Evolutionary conservation across 106 monocot species (phyloP).

Genomic region (Dioscorea alata): DNA sequence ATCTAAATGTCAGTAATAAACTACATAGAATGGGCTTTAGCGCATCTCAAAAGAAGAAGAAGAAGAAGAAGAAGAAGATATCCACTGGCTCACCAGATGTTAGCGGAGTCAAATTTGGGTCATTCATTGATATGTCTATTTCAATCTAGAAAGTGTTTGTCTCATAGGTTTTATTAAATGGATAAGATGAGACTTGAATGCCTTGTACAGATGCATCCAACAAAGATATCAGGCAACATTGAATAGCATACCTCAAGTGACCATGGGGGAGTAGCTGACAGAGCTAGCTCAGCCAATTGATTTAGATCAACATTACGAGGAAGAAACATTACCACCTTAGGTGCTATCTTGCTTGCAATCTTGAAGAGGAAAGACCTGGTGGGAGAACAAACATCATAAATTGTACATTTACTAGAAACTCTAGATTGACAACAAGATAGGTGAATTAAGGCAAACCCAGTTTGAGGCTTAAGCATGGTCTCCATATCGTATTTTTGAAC

Average conservation of each 20-base stretch:
- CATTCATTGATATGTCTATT: no score
- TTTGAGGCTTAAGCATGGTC: conserved; percentile 76
- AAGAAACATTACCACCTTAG: conserved; percentile 88
- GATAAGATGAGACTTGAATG: no score
- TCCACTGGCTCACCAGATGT: no score
- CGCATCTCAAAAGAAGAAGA: no score
- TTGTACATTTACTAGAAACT: background rate
- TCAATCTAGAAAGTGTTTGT: no score
- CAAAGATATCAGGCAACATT: background rate
- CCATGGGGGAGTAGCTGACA: conserved; percentile 68
- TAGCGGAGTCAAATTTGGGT: no score
- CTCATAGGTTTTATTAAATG: no score
- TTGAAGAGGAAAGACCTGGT: conserved; percentile 63
- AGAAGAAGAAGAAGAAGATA: no score
- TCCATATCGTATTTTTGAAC: conserved; percentile 54
- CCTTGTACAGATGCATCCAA: no score
- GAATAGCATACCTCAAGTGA: conserved; percentile 60
- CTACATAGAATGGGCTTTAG: no score
- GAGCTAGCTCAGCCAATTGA: conserved; percentile 73
- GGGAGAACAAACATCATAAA: conserved; percentile 3
- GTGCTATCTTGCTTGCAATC: conserved; percentile 59
- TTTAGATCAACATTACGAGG: conserved; percentile 74
- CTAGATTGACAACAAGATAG: conserved; percentile 2
- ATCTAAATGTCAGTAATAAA: no score
- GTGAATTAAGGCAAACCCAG: conserved; percentile 49